Evolutionary conservation across 441 rosid species (phyloP).

Genomic region (Aquilaria agallochum): DNA sequence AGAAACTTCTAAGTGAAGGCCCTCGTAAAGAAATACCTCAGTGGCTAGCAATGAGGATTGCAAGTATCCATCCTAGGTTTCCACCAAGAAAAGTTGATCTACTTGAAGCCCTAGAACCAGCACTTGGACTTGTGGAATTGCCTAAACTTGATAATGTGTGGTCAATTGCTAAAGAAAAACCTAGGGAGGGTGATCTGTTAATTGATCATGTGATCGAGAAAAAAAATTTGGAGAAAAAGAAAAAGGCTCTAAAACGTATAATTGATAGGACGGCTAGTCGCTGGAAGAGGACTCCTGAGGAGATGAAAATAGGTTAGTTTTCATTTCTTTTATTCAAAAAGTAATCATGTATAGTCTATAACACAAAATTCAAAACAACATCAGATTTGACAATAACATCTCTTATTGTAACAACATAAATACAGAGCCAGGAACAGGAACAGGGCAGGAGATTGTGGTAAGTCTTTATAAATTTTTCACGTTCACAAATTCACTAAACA

Average conservation of each 20-base stretch:
- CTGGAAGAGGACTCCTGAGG: conserved; percentile 33
- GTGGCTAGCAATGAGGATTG: conserved; percentile 51
- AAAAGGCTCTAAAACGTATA: conserved; percentile 33
- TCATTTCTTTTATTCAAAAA: neutral
- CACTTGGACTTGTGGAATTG: conserved; percentile 28
- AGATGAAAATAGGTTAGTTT: conserved; percentile 34
- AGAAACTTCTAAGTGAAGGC: conserved; percentile 49
- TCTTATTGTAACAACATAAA: conserved; percentile 1
- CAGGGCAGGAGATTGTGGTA: conserved; percentile 53
- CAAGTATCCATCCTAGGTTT: conserved; percentile 33
- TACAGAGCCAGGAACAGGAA: conserved; percentile 57
- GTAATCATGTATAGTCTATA: neutral
- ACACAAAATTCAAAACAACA: no score
- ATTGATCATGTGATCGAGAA: conserved; percentile 44
- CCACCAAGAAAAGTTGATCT: conserved; percentile 38
- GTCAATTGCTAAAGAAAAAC: conserved; percentile 47
- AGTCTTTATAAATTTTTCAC: conserved; percentile 17
- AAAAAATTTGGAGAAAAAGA: conserved; percentile 41
- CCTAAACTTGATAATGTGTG: conserved; percentile 44
- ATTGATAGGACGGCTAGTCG: conserved; percentile 29
- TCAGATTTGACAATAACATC: no score
- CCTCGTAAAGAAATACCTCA: conserved; percentile 48
- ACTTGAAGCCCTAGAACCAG: conserved; percentile 27
- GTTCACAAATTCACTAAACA: neutral
- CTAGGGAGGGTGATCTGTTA: conserved; percentile 39